Evolutionary conservation across 2,329 filamentous ascomycete species (phyloP).

Genomic region (Tolypocladium ophioglossoides): DNA sequence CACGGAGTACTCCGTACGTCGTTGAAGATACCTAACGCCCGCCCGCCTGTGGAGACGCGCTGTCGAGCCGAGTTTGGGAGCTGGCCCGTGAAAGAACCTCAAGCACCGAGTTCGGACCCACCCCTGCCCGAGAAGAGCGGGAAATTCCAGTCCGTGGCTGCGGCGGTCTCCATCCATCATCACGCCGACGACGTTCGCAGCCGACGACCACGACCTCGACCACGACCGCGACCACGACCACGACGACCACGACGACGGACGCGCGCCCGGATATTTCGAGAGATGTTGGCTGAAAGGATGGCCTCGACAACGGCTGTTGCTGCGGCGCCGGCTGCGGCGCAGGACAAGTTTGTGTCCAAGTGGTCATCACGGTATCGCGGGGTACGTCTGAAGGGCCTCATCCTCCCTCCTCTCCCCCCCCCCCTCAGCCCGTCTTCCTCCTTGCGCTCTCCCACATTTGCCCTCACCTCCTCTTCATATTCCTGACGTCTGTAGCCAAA

Average conservation of each 20-base stretch:
- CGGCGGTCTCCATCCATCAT: not conserved
- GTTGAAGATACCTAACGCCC: not conserved
- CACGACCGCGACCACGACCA: too few relatives aligned
- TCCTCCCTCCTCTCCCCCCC: not conserved
- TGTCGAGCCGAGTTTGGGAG: not conserved
- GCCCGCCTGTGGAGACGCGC: not conserved
- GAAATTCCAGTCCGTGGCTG: not conserved
- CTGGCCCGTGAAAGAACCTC: not conserved
- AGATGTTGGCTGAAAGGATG: not conserved
- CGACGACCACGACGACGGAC: too few relatives aligned
- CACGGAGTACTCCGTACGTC: not conserved
- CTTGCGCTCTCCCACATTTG: not conserved
- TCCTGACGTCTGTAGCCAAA: not conserved
- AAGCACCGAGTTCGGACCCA: not conserved
- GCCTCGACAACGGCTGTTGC: not conserved
- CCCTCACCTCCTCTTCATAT: not conserved
- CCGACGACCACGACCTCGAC: not conserved
- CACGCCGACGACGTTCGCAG: not conserved
- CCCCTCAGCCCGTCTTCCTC: not conserved
- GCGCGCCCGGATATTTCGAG: too few relatives aligned
- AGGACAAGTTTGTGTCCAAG: constrained; percentile 35
- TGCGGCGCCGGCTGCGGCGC: constrained; percentile 4
- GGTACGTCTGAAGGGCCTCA: constrained; percentile 30
- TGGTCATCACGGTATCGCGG: constrained; percentile 53
- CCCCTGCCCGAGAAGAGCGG: not conserved